Base-by-base conservation (phyloP, 495 filamentous ascomycete species). In the Penicillium malachiteum region DNA sequence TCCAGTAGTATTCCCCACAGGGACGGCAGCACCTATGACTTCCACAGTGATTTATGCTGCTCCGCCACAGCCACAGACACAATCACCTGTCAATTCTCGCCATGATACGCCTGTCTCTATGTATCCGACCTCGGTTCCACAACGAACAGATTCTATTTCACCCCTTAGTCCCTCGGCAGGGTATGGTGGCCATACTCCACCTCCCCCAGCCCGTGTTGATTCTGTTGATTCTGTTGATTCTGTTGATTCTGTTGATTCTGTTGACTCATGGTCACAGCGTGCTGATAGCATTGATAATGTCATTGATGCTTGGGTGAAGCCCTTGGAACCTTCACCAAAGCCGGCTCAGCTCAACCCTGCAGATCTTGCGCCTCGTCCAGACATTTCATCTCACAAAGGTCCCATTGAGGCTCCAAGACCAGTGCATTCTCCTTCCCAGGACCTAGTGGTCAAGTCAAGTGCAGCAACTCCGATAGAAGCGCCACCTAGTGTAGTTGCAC, bases 241-340 rank as follows among this genome's bases (percentile, higher is more conserved):
- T 40, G 46, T 68, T 26, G 64, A 77, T 43, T 76, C 62, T 16
- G 53, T 50, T 17, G 60, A 58, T 18, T 71, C 75, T 13, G 50
- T 43, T 14, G 50, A 57, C 9, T 69, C 68, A 21, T 54, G 55
- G 6, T 54, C 49, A 21, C 66, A 56, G 7, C 62, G 58, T 39
- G 67, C 72, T 14, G 70, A 74, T 18, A 77, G 65, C 14, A 79
- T 78, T 45, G 74, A 77, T 38, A 65, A 70, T 52, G 65, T 79
- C 37, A 79, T 78, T 38, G 69, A 75, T 52, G 71, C 74, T 30
- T 78, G 72, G 75, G 70, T 59, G 43, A 62, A 58, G 1, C 73
- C 68, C n/a, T 32, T 71, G 14, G 59, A 66, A 0, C 55, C 68
- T 34, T 52, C 63, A 46, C 26, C 43, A 5, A 62, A 57, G 47